Conservation (phyloP, 495 filamentous ascomycete species). For the Lindgomyces ingoldianus region DNA sequence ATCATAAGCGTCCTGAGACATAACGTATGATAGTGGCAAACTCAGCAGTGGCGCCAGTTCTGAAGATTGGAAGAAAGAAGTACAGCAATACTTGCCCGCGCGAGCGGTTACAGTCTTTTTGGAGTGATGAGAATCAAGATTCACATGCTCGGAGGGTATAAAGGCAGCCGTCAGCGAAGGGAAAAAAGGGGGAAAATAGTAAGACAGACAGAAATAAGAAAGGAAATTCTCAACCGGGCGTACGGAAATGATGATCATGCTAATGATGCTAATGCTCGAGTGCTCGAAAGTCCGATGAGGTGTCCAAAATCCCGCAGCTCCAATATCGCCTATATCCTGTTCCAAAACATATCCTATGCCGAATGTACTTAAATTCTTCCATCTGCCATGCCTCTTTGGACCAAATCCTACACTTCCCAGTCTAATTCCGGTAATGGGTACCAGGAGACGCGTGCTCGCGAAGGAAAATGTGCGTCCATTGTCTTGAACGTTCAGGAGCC, state of each 20-base stretch:
- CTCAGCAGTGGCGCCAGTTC: background rate
- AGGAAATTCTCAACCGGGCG: background rate
- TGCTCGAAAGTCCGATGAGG: slow-evolving; percentile 64
- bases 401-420: slow-evolving; percentile 19
- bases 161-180: slow-evolving; percentile 20
- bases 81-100: slow-evolving; percentile 34
- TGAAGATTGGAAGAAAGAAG: slow-evolving; percentile 12
- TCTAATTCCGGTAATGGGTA: slow-evolving; percentile 11
- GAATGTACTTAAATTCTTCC: slow-evolving; percentile 2
- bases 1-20: slow-evolving; percentile 3
- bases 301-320: slow-evolving; percentile 40
- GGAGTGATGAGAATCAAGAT: slow-evolving; percentile 5
- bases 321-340: slow-evolving; percentile 4
- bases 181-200: slow-evolving; percentile 21
- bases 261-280: slow-evolving; percentile 24
- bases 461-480: background rate
- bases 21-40: slow-evolving; percentile 13
- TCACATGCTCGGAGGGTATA: slow-evolving; percentile 32
- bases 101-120: slow-evolving; percentile 41
- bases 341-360: slow-evolving; percentile 8
- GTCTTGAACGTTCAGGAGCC: background rate
- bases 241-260: slow-evolving; percentile 14
- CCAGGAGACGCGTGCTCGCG: background rate
- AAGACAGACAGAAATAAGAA: slow-evolving; percentile 22
- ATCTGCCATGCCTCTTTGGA: background rate